phyloP scores from a whole-genome alignment of 352 stramenopile genomes.

The Phytopythium sindhum region DNA sequence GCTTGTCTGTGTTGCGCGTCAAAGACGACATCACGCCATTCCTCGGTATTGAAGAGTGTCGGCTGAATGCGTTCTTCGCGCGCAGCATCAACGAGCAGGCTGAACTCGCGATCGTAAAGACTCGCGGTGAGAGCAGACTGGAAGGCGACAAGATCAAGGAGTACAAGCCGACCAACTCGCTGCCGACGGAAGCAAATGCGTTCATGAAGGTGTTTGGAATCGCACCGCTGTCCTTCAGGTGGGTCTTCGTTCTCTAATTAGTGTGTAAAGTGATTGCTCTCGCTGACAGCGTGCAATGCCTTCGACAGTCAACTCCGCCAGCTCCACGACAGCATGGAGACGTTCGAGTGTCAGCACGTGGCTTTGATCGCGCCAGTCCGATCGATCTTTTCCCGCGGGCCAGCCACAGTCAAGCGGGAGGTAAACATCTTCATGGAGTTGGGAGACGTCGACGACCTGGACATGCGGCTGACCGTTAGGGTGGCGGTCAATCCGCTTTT shows the following conservation, averaged over 20 bases:
- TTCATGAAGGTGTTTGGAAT: slow-evolving; percentile 1
- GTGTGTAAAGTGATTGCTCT: neutral
- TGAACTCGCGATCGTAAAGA: slow-evolving; percentile 9
- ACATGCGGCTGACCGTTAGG: slow-evolving; percentile 17
- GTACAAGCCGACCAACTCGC: slow-evolving; percentile 13
- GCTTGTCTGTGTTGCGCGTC: slow-evolving; percentile 34
- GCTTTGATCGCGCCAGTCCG: slow-evolving; percentile 23
- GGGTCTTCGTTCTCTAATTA: neutral
- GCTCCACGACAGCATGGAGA: slow-evolving; percentile 18
- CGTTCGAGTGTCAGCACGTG: slow-evolving; percentile 24
- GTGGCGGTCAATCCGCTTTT: slow-evolving; percentile 23
- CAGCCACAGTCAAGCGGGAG: slow-evolving; percentile 1
- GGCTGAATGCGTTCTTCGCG: slow-evolving; percentile 31
- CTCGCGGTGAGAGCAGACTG: slow-evolving; percentile 21
- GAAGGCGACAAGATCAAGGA: slow-evolving; percentile 20
- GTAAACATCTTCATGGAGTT: slow-evolving; percentile 18
- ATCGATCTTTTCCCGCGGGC: neutral
- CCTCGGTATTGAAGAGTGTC: slow-evolving; percentile 32
- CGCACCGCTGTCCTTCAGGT: slow-evolving; percentile 1
- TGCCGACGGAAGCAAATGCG: neutral
- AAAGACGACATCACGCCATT: slow-evolving; percentile 36
- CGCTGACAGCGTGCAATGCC: neutral
- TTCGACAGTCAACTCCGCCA: slow-evolving; percentile 18
- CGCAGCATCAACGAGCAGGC: slow-evolving; percentile 19
- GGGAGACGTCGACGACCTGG: slow-evolving; percentile 11